Evolutionary conservation across 1,284 basidiomycete genomes (phyloP), one percentile per base, ranked within the genome.

Genomic region (Rhodofomes roseus): DNA sequence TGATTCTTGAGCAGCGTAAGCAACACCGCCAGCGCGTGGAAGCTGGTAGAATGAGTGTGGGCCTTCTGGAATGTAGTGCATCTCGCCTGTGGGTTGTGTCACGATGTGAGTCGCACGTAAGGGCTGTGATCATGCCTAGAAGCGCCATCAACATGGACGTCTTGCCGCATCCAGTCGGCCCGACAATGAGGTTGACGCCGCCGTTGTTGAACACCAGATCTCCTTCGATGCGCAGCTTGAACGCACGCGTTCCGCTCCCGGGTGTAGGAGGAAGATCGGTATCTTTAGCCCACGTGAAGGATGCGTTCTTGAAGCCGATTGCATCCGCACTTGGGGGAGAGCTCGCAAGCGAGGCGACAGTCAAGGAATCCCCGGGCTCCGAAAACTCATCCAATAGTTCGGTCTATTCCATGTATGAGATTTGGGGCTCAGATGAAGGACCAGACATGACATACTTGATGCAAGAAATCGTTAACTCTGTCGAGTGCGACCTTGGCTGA

Each of bases 1-100:
- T 1, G 87, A 85, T 66, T 91, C 88, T 69, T 93, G 90, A 0
- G 88, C 85, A 5, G 88, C 87, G 71, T 89, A 92, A 0, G 86
- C 84, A 4, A 92, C 81, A 6, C 89, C 89, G 12, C 81, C 80
- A 1, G 75, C 72, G 8, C 88, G 79, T n/a, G 89, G 89, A 7
- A 92, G 78, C 60, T 82, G 84, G 70, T 79, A 87, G 77, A 84
- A 88, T 0, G 87, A 83, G 37, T 79, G 79, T 12, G 81, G 76
- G 6, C 77, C 76, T 8, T 74, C 70, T 4, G 83, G 79, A 18
- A 80, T 70, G 64, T 82, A 86, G 64, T 87, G 84, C 84, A 87
- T 81, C 66, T 87, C 82, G n/a, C 81, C 82, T 75, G 41, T 46
- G 18, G 43, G 65, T 22, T 22, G 27, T n/a, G 4, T 23, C 4